Percentiles rank a stretch among this genome's conserved stretches.
Conservation (phyloP, 2,329 filamentous ascomycete genomes). For the Colletotrichum ledebouriae region DNA sequence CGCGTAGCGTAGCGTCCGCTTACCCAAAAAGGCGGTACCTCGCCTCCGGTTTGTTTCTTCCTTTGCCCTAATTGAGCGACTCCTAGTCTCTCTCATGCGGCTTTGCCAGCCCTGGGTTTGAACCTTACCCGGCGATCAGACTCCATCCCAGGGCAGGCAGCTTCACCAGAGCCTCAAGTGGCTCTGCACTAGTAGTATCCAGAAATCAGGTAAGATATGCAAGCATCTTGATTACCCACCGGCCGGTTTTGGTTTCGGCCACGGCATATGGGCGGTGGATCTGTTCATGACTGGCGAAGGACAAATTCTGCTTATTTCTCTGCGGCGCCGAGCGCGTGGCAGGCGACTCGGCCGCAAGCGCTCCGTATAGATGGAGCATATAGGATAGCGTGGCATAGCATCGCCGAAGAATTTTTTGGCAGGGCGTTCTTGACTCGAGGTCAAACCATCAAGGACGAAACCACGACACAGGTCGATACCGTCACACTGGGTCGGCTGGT, state of each 20-base stretch:
- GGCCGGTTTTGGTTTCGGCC: constrained; percentile 40
- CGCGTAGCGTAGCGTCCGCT: constrained; percentile 16
- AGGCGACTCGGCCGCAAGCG: constrained; percentile 13
- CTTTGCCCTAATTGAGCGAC: constrained; percentile 15
- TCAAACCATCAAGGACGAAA: constrained; percentile 23
- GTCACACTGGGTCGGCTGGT: constrained; percentile 33
- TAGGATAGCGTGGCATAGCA: constrained; percentile 24
- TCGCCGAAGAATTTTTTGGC: constrained; percentile 25
- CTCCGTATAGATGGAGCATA: constrained; percentile 26
- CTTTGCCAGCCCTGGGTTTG: constrained; percentile 14
- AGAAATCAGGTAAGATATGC: constrained; percentile 18
- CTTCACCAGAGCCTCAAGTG: constrained; percentile 12
- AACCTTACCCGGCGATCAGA: constrained; percentile 7
- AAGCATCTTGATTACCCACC: constrained; percentile 37
- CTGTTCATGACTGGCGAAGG: constrained; percentile 36
- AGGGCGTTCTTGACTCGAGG: constrained; percentile 34
- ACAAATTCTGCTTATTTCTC: constrained; percentile 7
- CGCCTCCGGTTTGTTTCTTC: constrained; percentile 39
- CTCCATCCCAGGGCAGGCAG: constrained; percentile 17
- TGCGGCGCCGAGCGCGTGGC: constrained; percentile 16
- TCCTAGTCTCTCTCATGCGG: constrained; percentile 7
- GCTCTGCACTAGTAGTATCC: constrained; percentile 9
- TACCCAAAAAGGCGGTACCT: constrained; percentile 38
- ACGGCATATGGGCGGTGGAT: constrained; percentile 39
- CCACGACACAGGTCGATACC: constrained; percentile 33